Evolutionary conservation across 441 rosid species (phyloP).

Genomic region (Metrosideros polymorpha): DNA sequence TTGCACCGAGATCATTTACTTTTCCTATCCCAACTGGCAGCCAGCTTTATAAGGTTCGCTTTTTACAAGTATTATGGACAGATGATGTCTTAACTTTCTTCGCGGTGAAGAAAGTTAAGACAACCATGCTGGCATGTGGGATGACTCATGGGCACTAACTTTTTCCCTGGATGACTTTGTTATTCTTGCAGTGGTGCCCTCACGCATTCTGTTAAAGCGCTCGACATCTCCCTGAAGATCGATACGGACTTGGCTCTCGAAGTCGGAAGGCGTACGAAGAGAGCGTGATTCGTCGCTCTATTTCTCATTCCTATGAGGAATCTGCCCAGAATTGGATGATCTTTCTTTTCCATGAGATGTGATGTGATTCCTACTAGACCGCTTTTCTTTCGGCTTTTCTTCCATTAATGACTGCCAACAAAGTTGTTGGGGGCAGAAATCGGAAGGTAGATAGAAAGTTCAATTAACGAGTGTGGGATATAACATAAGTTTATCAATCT

Average conservation of each 20-base stretch:
- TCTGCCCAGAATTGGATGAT: not conserved
- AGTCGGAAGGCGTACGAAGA: slow-evolving; percentile 86
- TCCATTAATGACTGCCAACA: not conserved
- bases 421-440: not conserved
- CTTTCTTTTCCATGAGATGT: not conserved
- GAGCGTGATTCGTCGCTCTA: slow-evolving; percentile 33
- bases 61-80: not conserved
- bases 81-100: not conserved
- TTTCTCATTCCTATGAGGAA: not conserved
- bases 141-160: not conserved
- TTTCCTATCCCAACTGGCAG: not conserved
- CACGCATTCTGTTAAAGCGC: slow-evolving; percentile 88
- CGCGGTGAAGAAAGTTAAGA: not conserved
- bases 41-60: not conserved
- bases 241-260: slow-evolving; percentile 83
- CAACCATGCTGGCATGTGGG: not conserved
- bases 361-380: not conserved
- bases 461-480: not conserved
- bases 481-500: not conserved
- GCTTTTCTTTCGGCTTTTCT: not conserved
- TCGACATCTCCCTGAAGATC: slow-evolving; percentile 87
- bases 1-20: not conserved
- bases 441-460: not conserved
- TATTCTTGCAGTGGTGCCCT: slow-evolving; percentile 60
- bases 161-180: not conserved